Evolutionary conservation across 441 rosid species (phyloP), one percentile per base, ranked within the genome.

Genomic region (Gossypium lobatum): DNA sequence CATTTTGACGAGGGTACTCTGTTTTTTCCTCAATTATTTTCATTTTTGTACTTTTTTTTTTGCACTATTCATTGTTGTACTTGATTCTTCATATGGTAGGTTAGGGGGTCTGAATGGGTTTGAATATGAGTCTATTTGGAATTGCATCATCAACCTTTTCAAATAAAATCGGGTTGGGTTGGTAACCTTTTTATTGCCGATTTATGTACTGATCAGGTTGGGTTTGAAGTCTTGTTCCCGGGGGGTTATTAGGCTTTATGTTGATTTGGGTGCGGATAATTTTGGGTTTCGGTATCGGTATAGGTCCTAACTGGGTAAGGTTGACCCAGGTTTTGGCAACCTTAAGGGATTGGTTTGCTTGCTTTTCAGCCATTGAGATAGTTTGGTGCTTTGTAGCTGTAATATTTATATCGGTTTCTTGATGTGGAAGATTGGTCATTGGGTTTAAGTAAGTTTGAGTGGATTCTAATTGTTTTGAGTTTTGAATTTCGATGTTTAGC

Each of bases 1-100:
- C 70, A 83, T 93, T 84, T 91, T 93, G 48, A 88, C 93, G 37
- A 84, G 96, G 91, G 95, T 91, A 86, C 48, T 3, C 5, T 9
- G n/a, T 45, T 45, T 23, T 58, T 58, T 1, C 10, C 16, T 55
- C 31, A 17, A 34, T 34, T 34, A 34, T 34, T 37, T 68, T 4
- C 26, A 4, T 5, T 28, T 34, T 1, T 3, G 6, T 14, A 6
- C 10, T 77, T 62, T 50, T 34, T 34, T 34, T 34, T 34, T 34
- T 34, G 39, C 39, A 34, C 39, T 34, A 34, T 34, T 34, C 39
- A 9, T 21, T 62, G 34, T 18, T 70, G 64, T 10, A 18, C 45
- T 62, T 48, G 23, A 17, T 62, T 57, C 46, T 62, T 16, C 20
- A 53, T n/a, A 16, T 18, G 42, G 57, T 54, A 54, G 16, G 64